phyloP scores from a whole-genome alignment of 1,284 basidiomycete species.

The Schizophyllum commune region DNA sequence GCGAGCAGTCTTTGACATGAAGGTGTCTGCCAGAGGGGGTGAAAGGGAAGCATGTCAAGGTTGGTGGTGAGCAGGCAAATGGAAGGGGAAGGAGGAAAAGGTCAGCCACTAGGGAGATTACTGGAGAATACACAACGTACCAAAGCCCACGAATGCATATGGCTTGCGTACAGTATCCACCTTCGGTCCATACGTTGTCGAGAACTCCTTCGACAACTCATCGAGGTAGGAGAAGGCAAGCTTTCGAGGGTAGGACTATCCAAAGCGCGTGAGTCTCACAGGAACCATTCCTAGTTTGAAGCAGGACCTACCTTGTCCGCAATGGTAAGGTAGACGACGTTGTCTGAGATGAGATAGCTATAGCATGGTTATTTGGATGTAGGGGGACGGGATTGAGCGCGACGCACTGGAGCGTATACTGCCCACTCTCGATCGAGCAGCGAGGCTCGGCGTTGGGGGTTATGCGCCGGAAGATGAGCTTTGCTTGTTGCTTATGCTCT shows the following conservation, averaged over 20 bases:
- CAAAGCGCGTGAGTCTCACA: background rate
- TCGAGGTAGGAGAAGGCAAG: constrained; percentile 97
- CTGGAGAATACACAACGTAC: constrained; percentile 41
- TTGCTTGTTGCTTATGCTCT: constrained; percentile 98
- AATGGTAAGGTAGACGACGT: constrained; percentile 94
- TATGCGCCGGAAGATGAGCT: constrained; percentile 92
- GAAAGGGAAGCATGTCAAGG: constrained; percentile 3
- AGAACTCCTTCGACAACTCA: constrained; percentile 95
- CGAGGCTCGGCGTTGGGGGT: constrained; percentile 90
- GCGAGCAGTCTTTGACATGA: constrained; percentile 96
- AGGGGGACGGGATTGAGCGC: constrained; percentile 2
- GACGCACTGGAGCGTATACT: constrained; percentile 87
- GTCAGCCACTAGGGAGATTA: constrained; percentile 1
- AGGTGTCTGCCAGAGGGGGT: constrained; percentile 63
- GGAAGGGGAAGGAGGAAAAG: background rate
- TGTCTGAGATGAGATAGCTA: constrained; percentile 92
- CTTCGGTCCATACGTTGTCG: constrained; percentile 83
- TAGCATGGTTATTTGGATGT: constrained; percentile 10
- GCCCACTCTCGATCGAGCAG: constrained; percentile 95
- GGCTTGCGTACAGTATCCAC: constrained; percentile 82
- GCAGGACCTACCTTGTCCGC: constrained; percentile 56
- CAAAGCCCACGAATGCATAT: constrained; percentile 94
- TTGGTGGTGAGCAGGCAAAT: background rate
- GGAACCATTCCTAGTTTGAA: background rate
- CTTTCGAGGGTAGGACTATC: constrained; percentile 85